Evolutionary conservation across 139 green algal species (phyloP).

Genomic region (Mesostigma viride): DNA sequence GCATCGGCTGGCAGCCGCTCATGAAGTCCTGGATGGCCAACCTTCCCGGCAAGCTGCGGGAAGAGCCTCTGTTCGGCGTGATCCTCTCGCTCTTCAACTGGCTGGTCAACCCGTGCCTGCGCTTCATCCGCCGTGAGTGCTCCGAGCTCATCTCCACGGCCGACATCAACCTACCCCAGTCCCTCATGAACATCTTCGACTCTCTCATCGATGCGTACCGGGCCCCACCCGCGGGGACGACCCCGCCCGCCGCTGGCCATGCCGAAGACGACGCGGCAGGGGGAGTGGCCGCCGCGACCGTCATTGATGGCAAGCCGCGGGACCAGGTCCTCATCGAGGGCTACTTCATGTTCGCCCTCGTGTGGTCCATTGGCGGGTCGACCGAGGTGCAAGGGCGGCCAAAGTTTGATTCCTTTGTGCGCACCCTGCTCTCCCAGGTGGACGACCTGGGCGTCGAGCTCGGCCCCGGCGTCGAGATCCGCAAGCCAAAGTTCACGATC

Average conservation of each 20-base stretch:
- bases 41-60: conserved; percentile 18
- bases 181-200: conserved; percentile 41
- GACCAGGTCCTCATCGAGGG: conserved; percentile 37
- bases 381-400: conserved; percentile 44
- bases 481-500: conserved; percentile 29
- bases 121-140: conserved; percentile 44
- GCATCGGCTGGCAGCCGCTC: conserved; percentile 36
- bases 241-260: too few relatives aligned
- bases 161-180: conserved; percentile 48
- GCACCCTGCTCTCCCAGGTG: conserved; percentile 42
- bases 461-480: conserved; percentile 50
- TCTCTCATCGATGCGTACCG: conserved; percentile 43
- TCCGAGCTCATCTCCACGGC: conserved; percentile 44
- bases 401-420: conserved; percentile 46
- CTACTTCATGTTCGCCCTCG: conserved; percentile 55
- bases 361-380: conserved; percentile 59
- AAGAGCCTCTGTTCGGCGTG: not conserved
- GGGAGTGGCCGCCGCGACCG: not conserved
- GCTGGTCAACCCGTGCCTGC: conserved; percentile 50
- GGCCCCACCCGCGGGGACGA: not conserved
- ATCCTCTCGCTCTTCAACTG: conserved; percentile 45
- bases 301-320: not conserved
- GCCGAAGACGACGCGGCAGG: not conserved
- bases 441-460: conserved; percentile 48
- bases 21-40: conserved; percentile 37